Evolutionary conservation across 192 early-diverging fungal genomes (phyloP).

Genomic region (Coemansia sp.): DNA sequence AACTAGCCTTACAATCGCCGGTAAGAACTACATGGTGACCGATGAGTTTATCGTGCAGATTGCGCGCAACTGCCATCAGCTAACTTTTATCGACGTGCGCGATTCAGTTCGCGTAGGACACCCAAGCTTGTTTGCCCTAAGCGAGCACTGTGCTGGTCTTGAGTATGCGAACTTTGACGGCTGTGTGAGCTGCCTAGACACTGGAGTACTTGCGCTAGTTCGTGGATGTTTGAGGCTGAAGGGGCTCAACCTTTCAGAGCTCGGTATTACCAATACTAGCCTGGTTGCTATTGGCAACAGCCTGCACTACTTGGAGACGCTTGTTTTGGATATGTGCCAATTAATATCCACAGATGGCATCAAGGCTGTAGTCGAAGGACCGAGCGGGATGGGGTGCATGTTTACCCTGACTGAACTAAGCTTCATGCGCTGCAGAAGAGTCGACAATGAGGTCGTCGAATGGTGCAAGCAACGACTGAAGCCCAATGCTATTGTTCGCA

Average conservation of each 20-base stretch:
- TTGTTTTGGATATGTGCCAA: constrained; percentile 29
- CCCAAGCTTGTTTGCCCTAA: constrained; percentile 16
- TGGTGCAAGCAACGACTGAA: constrained; percentile 37
- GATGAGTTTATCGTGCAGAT: constrained; percentile 24
- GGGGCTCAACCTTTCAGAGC: constrained; percentile 18
- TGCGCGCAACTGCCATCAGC: constrained; percentile 5
- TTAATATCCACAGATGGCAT: constrained; percentile 29
- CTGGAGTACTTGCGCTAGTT: constrained; percentile 26
- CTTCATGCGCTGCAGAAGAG: constrained; percentile 14
- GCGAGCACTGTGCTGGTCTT: constrained; percentile 18
- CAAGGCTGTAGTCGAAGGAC: constrained; percentile 15
- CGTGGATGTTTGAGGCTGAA: constrained; percentile 13
- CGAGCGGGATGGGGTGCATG: constrained; percentile 31
- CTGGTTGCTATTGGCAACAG: constrained; percentile 26
- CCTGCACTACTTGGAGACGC: constrained; percentile 17
- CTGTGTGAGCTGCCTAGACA: constrained; percentile 22
- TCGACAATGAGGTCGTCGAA: constrained; percentile 5
- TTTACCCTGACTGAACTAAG: constrained; percentile 27
- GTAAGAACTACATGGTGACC: constrained; percentile 22
- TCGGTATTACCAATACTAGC: constrained; percentile 21
- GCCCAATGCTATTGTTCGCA: constrained; percentile 17
- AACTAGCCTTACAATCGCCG: constrained; percentile 22
- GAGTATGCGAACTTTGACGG: constrained; percentile 24
- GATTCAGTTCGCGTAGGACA: constrained; percentile 21
- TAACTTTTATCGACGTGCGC: constrained; percentile 23